Evolutionary conservation across 2,329 filamentous ascomycete species (phyloP).

Genomic region (Aspergillus unguis): DNA sequence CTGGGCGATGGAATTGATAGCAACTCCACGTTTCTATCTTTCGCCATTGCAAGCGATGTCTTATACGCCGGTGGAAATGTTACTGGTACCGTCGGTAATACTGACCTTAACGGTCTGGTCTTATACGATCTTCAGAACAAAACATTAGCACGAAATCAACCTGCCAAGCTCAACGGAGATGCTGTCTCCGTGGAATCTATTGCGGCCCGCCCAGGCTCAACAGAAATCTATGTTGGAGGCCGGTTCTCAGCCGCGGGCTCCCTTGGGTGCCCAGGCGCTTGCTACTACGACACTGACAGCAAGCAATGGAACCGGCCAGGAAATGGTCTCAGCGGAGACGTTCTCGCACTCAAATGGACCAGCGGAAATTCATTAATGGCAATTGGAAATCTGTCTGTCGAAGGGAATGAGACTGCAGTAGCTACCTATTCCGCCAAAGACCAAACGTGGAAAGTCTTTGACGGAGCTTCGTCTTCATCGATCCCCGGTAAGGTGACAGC

Average conservation of each 20-base stretch:
- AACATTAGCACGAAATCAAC: slow-evolving; percentile 64
- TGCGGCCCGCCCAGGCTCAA: slow-evolving; percentile 64
- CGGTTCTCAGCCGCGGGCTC: slow-evolving; percentile 79
- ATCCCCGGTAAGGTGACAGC: slow-evolving; percentile 79
- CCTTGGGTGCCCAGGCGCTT: slow-evolving; percentile 77
- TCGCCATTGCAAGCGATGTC: slow-evolving; percentile 64
- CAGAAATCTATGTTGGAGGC: slow-evolving; percentile 81
- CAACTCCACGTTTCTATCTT: slow-evolving; percentile 70
- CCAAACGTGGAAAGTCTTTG: slow-evolving; percentile 61
- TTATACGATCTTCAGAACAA: slow-evolving; percentile 70
- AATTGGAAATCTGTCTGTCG: slow-evolving; percentile 70
- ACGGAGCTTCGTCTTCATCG: slow-evolving; percentile 47
- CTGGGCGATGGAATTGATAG: slow-evolving; percentile 61
- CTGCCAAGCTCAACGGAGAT: slow-evolving; percentile 68
- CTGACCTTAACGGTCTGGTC: slow-evolving; percentile 67
- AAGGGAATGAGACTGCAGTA: slow-evolving; percentile 63
- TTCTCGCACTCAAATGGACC: slow-evolving; percentile 72
- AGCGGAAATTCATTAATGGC: slow-evolving; percentile 69
- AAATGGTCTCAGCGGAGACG: slow-evolving; percentile 65
- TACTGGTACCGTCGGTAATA: slow-evolving; percentile 63
- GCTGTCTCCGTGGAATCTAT: slow-evolving; percentile 74
- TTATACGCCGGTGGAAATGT: slow-evolving; percentile 82
- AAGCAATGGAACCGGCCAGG: slow-evolving; percentile 80
- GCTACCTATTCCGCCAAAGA: slow-evolving; percentile 68
- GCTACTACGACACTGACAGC: slow-evolving; percentile 67